Percentiles rank a stretch among this genome's conserved stretches.
Conservation (phyloP, 2,329 filamentous ascomycete species). For the Fusarium sp. region DNA sequence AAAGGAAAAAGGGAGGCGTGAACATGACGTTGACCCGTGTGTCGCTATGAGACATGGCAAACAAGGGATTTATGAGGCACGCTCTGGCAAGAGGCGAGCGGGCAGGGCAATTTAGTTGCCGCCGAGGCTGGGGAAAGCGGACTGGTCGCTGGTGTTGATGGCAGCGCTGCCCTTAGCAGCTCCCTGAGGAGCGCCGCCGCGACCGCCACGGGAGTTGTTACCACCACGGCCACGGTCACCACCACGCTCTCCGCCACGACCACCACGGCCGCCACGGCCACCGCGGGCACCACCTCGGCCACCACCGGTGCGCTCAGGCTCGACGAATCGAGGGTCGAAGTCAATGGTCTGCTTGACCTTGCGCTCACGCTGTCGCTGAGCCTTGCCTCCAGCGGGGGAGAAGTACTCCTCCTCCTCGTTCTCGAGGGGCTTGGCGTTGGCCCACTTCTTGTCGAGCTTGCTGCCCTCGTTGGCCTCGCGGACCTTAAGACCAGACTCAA, state of each 20-base stretch:
- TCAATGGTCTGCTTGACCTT: conserved; percentile 92
- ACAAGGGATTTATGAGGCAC: conserved; percentile 33
- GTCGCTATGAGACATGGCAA: conserved; percentile 36
- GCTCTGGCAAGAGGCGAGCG: conserved; percentile 31
- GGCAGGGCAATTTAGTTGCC: conserved; percentile 59
- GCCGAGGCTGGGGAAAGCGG: conserved; percentile 72
- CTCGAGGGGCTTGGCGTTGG: conserved; percentile 78
- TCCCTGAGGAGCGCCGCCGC: conserved; percentile 52
- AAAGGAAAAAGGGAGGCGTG: conserved; percentile 26
- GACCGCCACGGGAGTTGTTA: conserved; percentile 39
- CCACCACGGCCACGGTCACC: conserved; percentile 53
- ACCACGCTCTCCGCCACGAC: conserved; percentile 61
- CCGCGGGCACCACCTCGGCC: conserved; percentile 66
- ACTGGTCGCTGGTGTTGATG: conserved; percentile 70
- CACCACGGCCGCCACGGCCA: conserved; percentile 59
- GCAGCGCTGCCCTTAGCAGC: conserved; percentile 52
- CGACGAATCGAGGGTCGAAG: conserved; percentile 86
- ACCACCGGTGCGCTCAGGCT: conserved; percentile 72
- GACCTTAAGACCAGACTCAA: conserved; percentile 74
- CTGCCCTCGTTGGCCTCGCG: conserved; percentile 94
- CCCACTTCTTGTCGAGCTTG: conserved; percentile 94
- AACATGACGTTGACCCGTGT: conserved; percentile 46
- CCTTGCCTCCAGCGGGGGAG: conserved; percentile 79
- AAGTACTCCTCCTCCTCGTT: conserved; percentile 85
- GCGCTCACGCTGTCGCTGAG: conserved; percentile 86